Base-by-base conservation (phyloP, 768 basidiomycete genomes). In the Vishniacozyma victoriae region DNA sequence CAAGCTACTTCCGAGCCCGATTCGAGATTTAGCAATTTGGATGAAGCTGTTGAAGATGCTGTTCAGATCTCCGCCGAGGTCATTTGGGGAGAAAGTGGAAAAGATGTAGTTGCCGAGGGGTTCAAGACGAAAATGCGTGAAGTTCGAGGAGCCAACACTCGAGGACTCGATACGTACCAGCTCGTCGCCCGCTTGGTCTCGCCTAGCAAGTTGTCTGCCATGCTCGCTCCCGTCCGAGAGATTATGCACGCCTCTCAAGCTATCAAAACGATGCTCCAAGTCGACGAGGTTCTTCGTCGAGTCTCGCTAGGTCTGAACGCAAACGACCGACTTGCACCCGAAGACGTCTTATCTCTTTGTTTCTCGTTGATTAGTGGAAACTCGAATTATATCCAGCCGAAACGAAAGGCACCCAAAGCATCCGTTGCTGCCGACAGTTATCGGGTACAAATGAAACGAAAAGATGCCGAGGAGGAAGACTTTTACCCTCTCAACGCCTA, bases 71-170 rank as follows among this genome's bases (percentile, higher is more conserved):
- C 86, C 14, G 82, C 83, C 0, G 90, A 88, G 64, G 93, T 96
- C 43, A 80, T 96, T 44, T 96, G 96, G 58, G 93, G 93, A 22
- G 83, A 91, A 67, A 91, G 92, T 1, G 87, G 86, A 13, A 87
- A 86, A 70, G 88, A 96, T 60, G 83, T 86, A 0, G 80, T 83
- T 48, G 77, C 84, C 3, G 89, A 91, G 59, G 92, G 84, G 20
- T 96, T 93, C 81, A 88, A 84, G 74, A 91, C 90, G 15, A 91
- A 87, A 72, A 86, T 90, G 82, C 80, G 86, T 18, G 93, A 99
- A 74, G 93, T 92, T 23, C 79, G 82, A 25, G 79, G 82, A 9
- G 89, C 88, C 20, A 78, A 83, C 2, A 80, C 87, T n/a, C 82
- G 82, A 64, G 89, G 85, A 2, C 74, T 93, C 25, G 90, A 97